Base-by-base conservation (phyloP, 1,139 yeast genomes). In the Protomyces pachydermus region DNA sequence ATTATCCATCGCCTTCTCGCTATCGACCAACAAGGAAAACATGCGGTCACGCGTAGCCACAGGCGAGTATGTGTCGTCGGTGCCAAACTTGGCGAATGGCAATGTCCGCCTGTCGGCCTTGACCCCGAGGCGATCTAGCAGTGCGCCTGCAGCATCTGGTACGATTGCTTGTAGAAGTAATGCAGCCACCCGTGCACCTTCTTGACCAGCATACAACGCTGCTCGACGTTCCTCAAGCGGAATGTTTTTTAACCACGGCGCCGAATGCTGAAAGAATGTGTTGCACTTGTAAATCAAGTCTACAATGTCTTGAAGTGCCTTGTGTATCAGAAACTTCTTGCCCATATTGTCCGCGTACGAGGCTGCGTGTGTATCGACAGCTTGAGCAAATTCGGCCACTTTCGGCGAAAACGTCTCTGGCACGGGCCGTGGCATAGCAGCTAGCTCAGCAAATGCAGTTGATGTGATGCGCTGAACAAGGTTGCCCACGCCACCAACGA, bases 141-240 rank as follows among this genome's bases (percentile, higher is more conserved):
- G 76, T 35, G 76, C 75, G 0, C 71, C 68, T 0, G 96, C 75
- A 57, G 89, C 77, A 1, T 77, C 75, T 0, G 98, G 98, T 56
- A 88, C 83, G 34, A 91, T 78, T 1, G 97, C 90, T 66, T 81
- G 83, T 34, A 88, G 78, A 48, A 88, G 72, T 12, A 93, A 83
- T 0, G 93, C 80, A 16, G 83, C 73, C 0, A 89, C 81, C 66
- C 98, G 80, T 16, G 85, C 80, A 0, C 85, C 80, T 70, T 93
- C 98, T 12, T 88, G 82, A 0, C 89, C 87, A 28, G 82, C 73
- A 67, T 81, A 84, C 1, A 91, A 83, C 14, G 84, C 80, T 57
- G 79, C 76, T 71, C 82, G 84, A 67, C 81, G 84, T 48, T 71
- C 70, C 1, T 67, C 68, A 12, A 68, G 70, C 0, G 70, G 71